Conservation (phyloP, 352 stramenopile species). For the Pythium monospermum region DNA sequence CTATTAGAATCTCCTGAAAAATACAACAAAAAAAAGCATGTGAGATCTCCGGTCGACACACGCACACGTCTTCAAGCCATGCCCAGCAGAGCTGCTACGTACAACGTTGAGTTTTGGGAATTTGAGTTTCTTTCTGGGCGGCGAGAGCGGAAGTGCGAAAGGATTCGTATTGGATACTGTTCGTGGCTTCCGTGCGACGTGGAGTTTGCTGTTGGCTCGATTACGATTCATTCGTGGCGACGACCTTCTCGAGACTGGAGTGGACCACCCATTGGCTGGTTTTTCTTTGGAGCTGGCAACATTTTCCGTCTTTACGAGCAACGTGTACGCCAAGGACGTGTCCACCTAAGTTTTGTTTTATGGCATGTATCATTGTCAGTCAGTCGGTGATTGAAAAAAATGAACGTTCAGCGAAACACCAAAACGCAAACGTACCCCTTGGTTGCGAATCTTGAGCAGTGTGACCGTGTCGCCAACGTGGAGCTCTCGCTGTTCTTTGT, state of each 20-base stretch:
- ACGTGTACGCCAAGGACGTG: conserved; percentile 19
- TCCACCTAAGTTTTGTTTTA: too few relatives aligned
- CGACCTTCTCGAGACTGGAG: too few relatives aligned
- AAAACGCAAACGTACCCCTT: conserved; percentile 30
- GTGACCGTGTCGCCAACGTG: conserved; percentile 56
- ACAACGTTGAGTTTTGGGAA: conserved; percentile 12
- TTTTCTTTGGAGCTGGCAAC: neutral
- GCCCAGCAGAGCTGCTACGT: neutral
- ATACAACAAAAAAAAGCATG: neutral
- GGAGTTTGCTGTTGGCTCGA: conserved; percentile 2
- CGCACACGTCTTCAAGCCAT: neutral
- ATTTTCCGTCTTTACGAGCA: conserved; percentile 1
- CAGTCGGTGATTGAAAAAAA: too few relatives aligned
- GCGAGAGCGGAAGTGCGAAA: conserved; percentile 11
- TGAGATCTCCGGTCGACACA: too few relatives aligned
- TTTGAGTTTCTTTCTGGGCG: conserved; percentile 14
- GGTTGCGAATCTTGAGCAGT: conserved; percentile 39
- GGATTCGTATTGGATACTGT: neutral
- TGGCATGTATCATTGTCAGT: too few relatives aligned
- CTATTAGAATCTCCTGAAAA: conserved; percentile 30
- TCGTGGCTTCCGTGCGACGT: conserved; percentile 5
- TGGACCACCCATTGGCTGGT: too few relatives aligned
- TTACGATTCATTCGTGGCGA: conserved; percentile 2
- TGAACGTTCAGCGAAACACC: neutral
- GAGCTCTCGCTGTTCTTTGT: conserved; percentile 34